These are phyloP conservation scores for Fusarium praegraminearum DNA, from an alignment of 2,329 filamentous ascomycete genomes.

Conservation along the genomic window DNA sequence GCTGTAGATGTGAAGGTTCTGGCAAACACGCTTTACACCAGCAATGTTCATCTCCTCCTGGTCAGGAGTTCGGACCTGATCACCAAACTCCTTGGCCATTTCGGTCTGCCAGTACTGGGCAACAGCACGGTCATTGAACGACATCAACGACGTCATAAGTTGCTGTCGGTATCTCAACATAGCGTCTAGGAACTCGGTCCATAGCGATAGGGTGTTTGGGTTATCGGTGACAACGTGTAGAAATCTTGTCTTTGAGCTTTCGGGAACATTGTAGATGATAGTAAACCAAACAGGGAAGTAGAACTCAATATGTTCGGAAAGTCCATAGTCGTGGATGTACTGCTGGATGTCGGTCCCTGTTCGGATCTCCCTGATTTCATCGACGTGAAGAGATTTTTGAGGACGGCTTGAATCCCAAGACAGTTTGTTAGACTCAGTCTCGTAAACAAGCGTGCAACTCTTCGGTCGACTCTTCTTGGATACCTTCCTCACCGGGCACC, in stretches of 20 bases:
- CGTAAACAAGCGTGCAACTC: constrained; percentile 77
- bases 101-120: constrained; percentile 87
- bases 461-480: constrained; percentile 82
- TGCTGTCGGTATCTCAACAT: constrained; percentile 89
- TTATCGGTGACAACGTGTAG: constrained; percentile 89
- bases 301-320: constrained; percentile 64
- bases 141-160: constrained; percentile 88
- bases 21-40: constrained; percentile 86
- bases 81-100: constrained; percentile 76
- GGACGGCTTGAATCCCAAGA: constrained; percentile 85
- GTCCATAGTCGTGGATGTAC: constrained; percentile 85
- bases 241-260: constrained; percentile 84
- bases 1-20: constrained; percentile 91
- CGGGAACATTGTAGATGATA: constrained; percentile 84
- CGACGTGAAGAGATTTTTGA: constrained; percentile 89
- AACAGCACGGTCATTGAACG: constrained; percentile 85
- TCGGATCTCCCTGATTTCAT: constrained; percentile 93
- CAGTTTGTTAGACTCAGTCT: constrained; percentile 86
- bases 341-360: constrained; percentile 86
- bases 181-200: constrained; percentile 85
- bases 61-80: constrained; percentile 62
- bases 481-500: constrained; percentile 83
- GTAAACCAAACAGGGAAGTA: constrained; percentile 83
- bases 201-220: constrained; percentile 77
- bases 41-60: constrained; percentile 80